Conservation (phyloP, 1,139 yeast genomes). For the Yamadazyma dendronema region DNA sequence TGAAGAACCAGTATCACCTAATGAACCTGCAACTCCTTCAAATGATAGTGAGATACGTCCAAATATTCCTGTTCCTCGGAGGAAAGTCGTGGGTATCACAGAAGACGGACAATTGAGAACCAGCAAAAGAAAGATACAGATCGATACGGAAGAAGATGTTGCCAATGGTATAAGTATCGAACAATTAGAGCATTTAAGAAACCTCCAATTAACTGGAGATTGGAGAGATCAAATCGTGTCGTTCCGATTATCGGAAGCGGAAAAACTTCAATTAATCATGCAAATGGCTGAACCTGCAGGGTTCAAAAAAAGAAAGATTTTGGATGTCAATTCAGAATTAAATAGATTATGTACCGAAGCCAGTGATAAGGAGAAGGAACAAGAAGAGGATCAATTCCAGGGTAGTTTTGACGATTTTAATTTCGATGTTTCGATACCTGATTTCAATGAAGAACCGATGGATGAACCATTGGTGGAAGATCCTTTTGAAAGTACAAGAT, state of each 20-base stretch:
- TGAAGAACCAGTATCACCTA: slow-evolving; percentile 18
- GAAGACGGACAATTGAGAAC: slow-evolving; percentile 42
- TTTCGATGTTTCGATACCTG: slow-evolving; percentile 43
- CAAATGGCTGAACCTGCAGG: slow-evolving; percentile 33
- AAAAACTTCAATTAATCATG: slow-evolving; percentile 35
- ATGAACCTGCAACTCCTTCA: slow-evolving; percentile 17
- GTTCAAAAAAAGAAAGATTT: slow-evolving; percentile 25
- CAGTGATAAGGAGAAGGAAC: slow-evolving; percentile 24
- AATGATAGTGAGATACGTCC: slow-evolving; percentile 6
- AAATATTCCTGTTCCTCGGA: slow-evolving; percentile 19
- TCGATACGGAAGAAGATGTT: slow-evolving; percentile 34
- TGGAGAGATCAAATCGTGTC: slow-evolving; percentile 22
- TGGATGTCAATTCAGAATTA: slow-evolving; percentile 36
- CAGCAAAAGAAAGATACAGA: slow-evolving; percentile 36
- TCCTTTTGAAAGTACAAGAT: too few relatives aligned
- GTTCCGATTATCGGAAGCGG: slow-evolving; percentile 28
- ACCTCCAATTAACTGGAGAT: slow-evolving; percentile 19
- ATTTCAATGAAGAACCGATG: slow-evolving; percentile 23
- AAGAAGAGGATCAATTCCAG: slow-evolving; percentile 19
- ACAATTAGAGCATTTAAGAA: slow-evolving; percentile 32
- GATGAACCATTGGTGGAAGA: slow-evolving; percentile 10
- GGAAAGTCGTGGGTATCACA: slow-evolving; percentile 32
- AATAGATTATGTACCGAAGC: slow-evolving; percentile 31
- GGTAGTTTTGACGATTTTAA: slow-evolving; percentile 25
- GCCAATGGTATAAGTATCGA: slow-evolving; percentile 37